Base-by-base conservation (phyloP, 306 rosid genomes). In the Dryas alaskensis region DNA sequence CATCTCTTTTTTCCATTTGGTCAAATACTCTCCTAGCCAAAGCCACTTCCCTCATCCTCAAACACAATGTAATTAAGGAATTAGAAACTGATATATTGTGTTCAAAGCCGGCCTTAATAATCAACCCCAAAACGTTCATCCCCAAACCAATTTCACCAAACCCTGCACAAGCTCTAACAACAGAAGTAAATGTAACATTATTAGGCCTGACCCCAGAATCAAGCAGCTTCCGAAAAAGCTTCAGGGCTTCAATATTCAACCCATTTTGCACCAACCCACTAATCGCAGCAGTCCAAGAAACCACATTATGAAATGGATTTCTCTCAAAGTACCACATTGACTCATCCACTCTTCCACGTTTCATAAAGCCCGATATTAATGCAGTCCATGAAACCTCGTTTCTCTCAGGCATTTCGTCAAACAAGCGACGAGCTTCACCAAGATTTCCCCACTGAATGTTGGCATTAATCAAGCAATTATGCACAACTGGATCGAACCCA, bases 281-380 rank as follows among this genome's bases (percentile, higher is more conserved):
- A 60, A 60, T 72, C 10, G 10, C 76, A n/a, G 76, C 76, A 2
- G 76, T 72, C 76, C 76, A 72, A 46, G 67, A 59, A 48, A 72
- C 37, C 59, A 72, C 68, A 60, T 72, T 72, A 10, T 60, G 76
- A 72, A 60, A 72, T 5, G 76, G 76, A 46, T 72, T 72, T 48
- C 76, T 59, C 76, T 72, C 76, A 11, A 72, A 72, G 67, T 60
- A 72, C 76, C 76, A 46, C 76, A 72, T 59, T 5, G 67, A 27
- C 12, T 72, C 76, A 3, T 60, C 48, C 10, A 72, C 67, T 6
- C 59, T 72, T 46, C 67, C 67, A 37, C 31, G 59, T 10, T 62
- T 72, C 68, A 72, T 59, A 8, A 72, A 48, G 25, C 76, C 76
- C 68, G 76, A 72, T n/a, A 72, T 72, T 13, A 72, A 40, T 8